These are phyloP conservation scores for Trichosporon ovoides DNA, from an alignment of 1,284 basidiomycete species.

Conservation along the genomic window DNA sequence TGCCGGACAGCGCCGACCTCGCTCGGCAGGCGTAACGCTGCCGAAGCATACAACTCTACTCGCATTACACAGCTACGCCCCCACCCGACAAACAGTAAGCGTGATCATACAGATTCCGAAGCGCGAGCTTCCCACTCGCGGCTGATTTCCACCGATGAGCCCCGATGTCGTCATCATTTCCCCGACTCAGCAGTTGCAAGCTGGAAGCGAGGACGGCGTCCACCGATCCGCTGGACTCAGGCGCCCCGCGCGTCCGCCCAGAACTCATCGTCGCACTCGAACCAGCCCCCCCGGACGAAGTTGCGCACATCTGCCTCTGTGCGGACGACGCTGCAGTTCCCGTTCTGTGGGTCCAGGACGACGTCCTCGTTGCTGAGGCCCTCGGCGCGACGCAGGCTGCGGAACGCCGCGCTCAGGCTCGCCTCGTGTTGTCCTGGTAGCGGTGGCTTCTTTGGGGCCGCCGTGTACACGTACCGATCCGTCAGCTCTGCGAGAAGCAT, in stretches of 20 bases:
- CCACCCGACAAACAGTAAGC: too few relatives aligned
- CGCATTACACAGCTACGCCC: too few relatives aligned
- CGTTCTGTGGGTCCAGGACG: background rate
- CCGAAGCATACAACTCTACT: too few relatives aligned
- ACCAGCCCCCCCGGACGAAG: background rate
- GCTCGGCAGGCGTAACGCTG: too few relatives aligned
- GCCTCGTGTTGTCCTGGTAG: background rate
- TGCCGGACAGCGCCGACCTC: too few relatives aligned
- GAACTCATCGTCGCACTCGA: slow-evolving; percentile 4
- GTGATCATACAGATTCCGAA: too few relatives aligned
- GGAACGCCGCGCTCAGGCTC: background rate
- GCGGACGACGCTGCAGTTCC: background rate
- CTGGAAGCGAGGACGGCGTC: too few relatives aligned
- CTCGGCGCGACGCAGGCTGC: background rate
- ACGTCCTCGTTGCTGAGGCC: background rate
- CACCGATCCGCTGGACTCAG: too few relatives aligned
- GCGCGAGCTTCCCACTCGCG: too few relatives aligned
- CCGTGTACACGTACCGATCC: background rate
- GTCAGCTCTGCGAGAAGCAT: background rate
- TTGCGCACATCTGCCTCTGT: background rate
- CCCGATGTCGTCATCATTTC: too few relatives aligned
- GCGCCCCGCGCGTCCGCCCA: background rate
- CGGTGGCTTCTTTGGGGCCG: background rate
- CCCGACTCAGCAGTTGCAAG: too few relatives aligned
- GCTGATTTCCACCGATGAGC: too few relatives aligned